Evolutionary conservation across 352 stramenopile genomes (phyloP), one percentile per base, ranked within the genome.

Genomic region (Globisporangium nagaii): DNA sequence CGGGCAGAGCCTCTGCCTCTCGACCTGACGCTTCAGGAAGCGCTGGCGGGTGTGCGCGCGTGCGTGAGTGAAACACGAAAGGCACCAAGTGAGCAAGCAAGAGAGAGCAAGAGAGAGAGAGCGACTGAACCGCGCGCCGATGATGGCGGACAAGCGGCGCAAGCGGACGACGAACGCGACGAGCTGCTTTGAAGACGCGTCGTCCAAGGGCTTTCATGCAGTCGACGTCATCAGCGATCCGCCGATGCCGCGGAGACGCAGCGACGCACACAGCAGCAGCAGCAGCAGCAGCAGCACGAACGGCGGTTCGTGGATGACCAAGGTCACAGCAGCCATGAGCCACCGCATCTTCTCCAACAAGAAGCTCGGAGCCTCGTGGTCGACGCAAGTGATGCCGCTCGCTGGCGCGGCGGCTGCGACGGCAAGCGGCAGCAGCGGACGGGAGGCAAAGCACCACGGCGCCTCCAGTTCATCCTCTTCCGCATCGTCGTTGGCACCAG

Each of bases 261-360:
- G 66, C 43, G 65, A 68, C 4, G 60, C 56, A 2, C 52, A 51
- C 52, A 58, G 52, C 31, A 57, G 53, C 12, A 46, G 47, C 13
- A 39, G 53, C 3, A 53, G 65, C 68, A 25, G 47, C 41, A 3
- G 56, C 56, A 9, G 48, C 53, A 44, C 63, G 61, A 20, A n/a
- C n/a, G 53, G 61, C 7, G 76, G 84, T 55, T 88, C 77, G n/a
- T 86, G 77, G 77, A 84, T 88, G 77, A 56, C 69, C 28, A 81
- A 83, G 40, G 77, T 88, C 13, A 83, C 74, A 2, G 41, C 66
- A 1, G 77, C 73, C 10, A 83, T 88, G 72, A 88, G 74, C 53
- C 68, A 79, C 39, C 74, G 72, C 12, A 73, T 86, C 45, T 88
- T 88, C 58, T 73, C 68, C 0, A 61, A 63, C 11, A 77, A 76